phyloP scores from a whole-genome alignment of 116 monocot species.

The Iris pallida region DNA sequence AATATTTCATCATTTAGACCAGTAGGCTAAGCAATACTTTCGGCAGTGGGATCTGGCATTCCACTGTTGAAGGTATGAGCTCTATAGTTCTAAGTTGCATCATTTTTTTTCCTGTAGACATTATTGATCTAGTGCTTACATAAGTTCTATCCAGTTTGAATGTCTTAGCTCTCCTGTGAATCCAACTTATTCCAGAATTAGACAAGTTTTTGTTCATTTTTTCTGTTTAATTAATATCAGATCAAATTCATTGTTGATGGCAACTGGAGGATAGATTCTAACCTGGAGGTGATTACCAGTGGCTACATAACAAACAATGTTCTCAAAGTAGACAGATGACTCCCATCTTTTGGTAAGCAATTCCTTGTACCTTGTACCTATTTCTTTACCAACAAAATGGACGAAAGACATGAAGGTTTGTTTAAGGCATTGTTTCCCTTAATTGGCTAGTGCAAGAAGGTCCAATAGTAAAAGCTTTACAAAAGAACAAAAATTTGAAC shows the following conservation, averaged over 20 bases:
- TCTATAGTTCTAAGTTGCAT: too few relatives aligned
- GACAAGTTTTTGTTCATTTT: neutral
- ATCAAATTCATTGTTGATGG: conserved; percentile 88
- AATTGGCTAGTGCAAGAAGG: too few relatives aligned
- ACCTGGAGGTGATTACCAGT: conserved; percentile 32
- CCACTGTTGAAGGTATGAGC: neutral
- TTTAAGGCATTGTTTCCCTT: too few relatives aligned
- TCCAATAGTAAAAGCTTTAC: too few relatives aligned
- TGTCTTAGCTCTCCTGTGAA: neutral
- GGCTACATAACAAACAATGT: conserved; percentile 56
- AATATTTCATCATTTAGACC: too few relatives aligned
- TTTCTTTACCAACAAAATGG: too few relatives aligned
- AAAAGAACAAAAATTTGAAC: too few relatives aligned
- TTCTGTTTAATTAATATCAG: conserved; percentile 24
- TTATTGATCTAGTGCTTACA: neutral
- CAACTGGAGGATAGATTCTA: conserved; percentile 58
- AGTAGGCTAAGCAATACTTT: too few relatives aligned
- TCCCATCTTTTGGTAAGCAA: too few relatives aligned
- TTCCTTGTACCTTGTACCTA: too few relatives aligned
- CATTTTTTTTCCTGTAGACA: too few relatives aligned
- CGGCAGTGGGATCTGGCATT: neutral
- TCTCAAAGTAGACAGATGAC: conserved; percentile 48
- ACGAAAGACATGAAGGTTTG: too few relatives aligned
- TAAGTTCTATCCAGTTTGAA: neutral
- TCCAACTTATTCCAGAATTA: neutral